A percentile compares a stretch with the other conserved stretches of the same genome.
These are phyloP conservation scores for Diaporthe nobilis DNA, from an alignment of 2,329 filamentous ascomycete genomes.

Conservation along the genomic window DNA sequence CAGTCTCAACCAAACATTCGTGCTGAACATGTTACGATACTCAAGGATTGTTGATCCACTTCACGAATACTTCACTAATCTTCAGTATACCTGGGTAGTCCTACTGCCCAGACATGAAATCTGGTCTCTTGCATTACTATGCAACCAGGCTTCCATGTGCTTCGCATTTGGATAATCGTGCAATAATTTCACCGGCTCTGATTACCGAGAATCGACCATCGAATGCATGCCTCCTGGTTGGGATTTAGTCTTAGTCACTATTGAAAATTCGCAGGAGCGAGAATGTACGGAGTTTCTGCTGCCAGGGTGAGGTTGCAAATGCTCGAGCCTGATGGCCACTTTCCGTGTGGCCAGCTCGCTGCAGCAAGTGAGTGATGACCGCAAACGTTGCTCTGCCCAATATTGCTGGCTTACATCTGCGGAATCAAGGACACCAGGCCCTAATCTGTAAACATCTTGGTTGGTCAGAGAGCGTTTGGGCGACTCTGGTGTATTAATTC, in stretches of 20 bases:
- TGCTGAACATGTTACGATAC: neutral
- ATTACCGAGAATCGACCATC: neutral
- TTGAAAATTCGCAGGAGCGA: neutral
- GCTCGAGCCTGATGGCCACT: neutral
- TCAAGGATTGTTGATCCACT: neutral
- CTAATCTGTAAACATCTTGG: too few relatives aligned
- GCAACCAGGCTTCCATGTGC: neutral
- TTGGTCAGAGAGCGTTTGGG: too few relatives aligned
- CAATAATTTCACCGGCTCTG: neutral
- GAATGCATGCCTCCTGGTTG: neutral
- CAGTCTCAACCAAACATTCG: neutral
- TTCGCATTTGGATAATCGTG: neutral
- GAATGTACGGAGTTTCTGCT: neutral
- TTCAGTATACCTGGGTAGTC: neutral
- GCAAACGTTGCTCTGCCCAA: neutral
- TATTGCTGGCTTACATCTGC: neutral
- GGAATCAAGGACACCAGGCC: too few relatives aligned
- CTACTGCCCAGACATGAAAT: neutral
- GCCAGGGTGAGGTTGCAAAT: neutral
- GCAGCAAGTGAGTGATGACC: neutral
- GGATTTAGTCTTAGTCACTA: neutral
- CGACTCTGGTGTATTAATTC: too few relatives aligned
- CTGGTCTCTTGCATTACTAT: neutral
- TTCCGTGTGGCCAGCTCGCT: neutral
- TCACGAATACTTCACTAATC: neutral